Base-by-base conservation (phyloP, 805 yeast genomes). In the Sugiyamaella americana region DNA sequence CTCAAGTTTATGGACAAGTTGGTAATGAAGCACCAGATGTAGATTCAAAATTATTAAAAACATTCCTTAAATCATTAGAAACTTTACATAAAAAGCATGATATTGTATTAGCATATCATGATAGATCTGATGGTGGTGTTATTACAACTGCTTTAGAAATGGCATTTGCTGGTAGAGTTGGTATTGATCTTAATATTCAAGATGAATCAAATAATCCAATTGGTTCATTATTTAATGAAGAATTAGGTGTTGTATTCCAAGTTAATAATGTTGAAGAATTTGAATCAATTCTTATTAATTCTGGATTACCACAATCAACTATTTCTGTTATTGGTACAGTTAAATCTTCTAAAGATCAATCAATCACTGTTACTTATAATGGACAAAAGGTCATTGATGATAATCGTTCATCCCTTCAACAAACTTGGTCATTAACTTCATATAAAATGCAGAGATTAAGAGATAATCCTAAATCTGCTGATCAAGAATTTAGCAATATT, bases 191-290 rank as follows among this genome's bases (percentile, higher is more conserved):
- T 46, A 53, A 51, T 22, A 50, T 82, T 34, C 58, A 61, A 17
- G 57, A 60, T 16, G 54, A 60, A 19, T 60, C 59, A 22, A 71
- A 70, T 21, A 76, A 73, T 50, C 35, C 41, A 8, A 13, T 47
- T 10, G 42, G 37, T 11, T 21, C 47, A 5, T 70, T 89, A 59
- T 93, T 93, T 74, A 84, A 82, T 62, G 98, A 93, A 70, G 98
- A 93, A 64, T 75, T 93, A 40, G 98, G 97, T 63, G 91, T 95
- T 30, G 95, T 91, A 22, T 88, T 93, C 88, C 98, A 93, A 67
- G 75, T 91, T 56, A 55, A 71, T 23, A 81, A 82, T 48, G 71
- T 73, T 41, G 74, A 69, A 2, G 64, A 70, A 43, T 86, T 93
- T 61, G 71, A 68, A 36, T 54, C 72, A 11, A 63, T 84, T 8